Conservation (phyloP, 345 rosid species). For the Rhodomyrtus tomentosa region DNA sequence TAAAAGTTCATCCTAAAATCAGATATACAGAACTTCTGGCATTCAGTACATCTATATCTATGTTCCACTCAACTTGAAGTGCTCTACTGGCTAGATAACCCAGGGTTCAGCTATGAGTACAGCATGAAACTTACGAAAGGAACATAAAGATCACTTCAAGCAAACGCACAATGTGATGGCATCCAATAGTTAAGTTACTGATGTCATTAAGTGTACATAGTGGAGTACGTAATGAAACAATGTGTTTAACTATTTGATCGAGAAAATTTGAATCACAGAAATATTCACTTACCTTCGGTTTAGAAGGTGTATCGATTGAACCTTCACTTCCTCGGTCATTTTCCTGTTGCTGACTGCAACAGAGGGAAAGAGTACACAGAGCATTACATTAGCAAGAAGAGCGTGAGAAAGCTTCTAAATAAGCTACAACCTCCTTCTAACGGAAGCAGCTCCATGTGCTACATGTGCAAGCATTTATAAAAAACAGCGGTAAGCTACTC, state of each 20-base stretch:
- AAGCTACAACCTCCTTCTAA: not conserved
- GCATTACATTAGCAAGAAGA: not conserved
- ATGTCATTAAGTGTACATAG: not conserved
- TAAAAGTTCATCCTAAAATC: not conserved
- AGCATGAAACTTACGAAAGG: not conserved
- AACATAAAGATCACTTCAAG: not conserved
- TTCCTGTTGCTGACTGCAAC: constrained; percentile 21
- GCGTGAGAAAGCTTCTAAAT: not conserved
- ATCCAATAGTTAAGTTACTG: not conserved
- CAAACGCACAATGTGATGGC: not conserved
- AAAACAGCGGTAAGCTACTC: not conserved
- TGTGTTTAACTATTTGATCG: not conserved
- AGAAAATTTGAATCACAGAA: not conserved
- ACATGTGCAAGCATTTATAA: not conserved
- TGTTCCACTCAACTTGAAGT: not conserved
- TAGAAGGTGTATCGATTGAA: constrained; percentile 20
- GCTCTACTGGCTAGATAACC: not conserved
- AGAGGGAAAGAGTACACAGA: not conserved
- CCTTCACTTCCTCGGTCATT: constrained; percentile 24
- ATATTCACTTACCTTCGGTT: constrained; percentile 42
- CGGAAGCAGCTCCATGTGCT: not conserved
- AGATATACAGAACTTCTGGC: not conserved
- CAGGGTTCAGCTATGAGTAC: not conserved
- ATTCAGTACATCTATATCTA: not conserved
- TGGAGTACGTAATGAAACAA: not conserved